A percentile compares a stretch with the other conserved stretches of the same genome.
These are phyloP conservation scores for Cercophora samala DNA, from an alignment of 495 filamentous ascomycete genomes.

Conservation along the genomic window DNA sequence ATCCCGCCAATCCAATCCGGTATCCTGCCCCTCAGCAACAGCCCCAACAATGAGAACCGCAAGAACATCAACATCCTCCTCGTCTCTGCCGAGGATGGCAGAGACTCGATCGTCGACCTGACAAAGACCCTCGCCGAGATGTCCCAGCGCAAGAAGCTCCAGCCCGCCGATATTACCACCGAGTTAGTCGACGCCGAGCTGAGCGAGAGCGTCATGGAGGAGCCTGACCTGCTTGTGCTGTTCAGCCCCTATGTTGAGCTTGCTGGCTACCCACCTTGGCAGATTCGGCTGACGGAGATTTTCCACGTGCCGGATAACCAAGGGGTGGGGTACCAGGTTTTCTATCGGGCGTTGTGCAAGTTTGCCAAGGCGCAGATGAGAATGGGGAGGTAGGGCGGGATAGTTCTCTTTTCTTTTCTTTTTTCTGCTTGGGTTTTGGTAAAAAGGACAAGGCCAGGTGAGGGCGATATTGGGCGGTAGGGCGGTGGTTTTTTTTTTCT, in stretches of 20 bases:
- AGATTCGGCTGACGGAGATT: slow-evolving; percentile 90
- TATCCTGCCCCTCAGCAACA: slow-evolving; percentile 19
- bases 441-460: background rate
- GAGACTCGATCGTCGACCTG: slow-evolving; percentile 89
- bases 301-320: slow-evolving; percentile 69
- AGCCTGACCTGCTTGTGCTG: slow-evolving; percentile 85
- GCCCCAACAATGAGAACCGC: background rate
- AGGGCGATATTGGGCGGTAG: background rate
- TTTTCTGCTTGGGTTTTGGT: background rate
- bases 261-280: slow-evolving; percentile 95
- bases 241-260: slow-evolving; percentile 79
- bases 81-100: slow-evolving; percentile 81
- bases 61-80: slow-evolving; percentile 74
- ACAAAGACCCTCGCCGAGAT: slow-evolving; percentile 94
- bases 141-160: slow-evolving; percentile 83
- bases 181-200: slow-evolving; percentile 92
- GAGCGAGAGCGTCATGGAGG: slow-evolving; percentile 61
- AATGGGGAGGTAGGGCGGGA: slow-evolving; percentile 63
- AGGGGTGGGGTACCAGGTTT: slow-evolving; percentile 89
- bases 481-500: background rate
- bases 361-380: slow-evolving; percentile 87
- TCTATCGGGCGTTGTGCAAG: slow-evolving; percentile 75
- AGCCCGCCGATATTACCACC: slow-evolving; percentile 69
- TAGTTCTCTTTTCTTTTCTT: background rate
- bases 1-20: slow-evolving; percentile 53